Percentiles rank a stretch among this genome's conserved stretches.
These are phyloP conservation scores for Hymenoscyphus occultus DNA, from an alignment of 2,329 filamentous ascomycete species.

Conservation along the genomic window DNA sequence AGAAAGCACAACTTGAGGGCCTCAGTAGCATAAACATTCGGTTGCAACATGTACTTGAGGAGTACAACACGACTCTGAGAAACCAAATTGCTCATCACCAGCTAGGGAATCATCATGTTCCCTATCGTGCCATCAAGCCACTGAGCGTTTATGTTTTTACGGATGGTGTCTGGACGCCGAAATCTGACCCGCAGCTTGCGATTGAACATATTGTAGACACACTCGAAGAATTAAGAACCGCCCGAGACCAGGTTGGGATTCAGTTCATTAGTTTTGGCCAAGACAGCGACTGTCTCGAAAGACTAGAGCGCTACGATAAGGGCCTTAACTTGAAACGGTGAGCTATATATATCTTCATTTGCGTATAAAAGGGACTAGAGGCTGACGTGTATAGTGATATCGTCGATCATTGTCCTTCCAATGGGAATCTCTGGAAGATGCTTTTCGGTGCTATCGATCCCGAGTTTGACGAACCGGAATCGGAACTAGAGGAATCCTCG, in stretches of 20 bases:
- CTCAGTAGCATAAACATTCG: conserved; percentile 9
- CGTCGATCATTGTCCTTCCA: conserved; percentile 15
- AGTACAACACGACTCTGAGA: neutral
- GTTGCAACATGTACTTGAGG: conserved; percentile 2
- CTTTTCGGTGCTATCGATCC: too few relatives aligned
- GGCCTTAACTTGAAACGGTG: conserved; percentile 14
- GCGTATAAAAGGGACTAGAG: too few relatives aligned
- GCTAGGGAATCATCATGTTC: neutral
- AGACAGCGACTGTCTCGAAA: conserved; percentile 3
- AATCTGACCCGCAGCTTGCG: neutral
- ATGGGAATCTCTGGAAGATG: too few relatives aligned
- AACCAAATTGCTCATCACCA: neutral
- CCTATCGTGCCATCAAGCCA: neutral
- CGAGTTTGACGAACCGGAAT: too few relatives aligned
- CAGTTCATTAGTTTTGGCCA: conserved; percentile 27
- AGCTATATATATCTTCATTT: too few relatives aligned
- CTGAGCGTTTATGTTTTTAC: conserved; percentile 18
- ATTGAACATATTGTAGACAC: conserved; percentile 9
- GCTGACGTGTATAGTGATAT: conserved; percentile 12
- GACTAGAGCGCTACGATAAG: conserved; percentile 14
- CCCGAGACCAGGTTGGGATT: conserved; percentile 19
- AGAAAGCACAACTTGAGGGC: neutral
- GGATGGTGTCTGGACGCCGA: conserved; percentile 13
- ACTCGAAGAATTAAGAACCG: neutral
- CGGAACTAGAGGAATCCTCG: too few relatives aligned